Evolutionary conservation across 2,329 filamentous ascomycete species (phyloP), one percentile per base, ranked within the genome.

Genomic region (Pseudogymnoascus sp.): DNA sequence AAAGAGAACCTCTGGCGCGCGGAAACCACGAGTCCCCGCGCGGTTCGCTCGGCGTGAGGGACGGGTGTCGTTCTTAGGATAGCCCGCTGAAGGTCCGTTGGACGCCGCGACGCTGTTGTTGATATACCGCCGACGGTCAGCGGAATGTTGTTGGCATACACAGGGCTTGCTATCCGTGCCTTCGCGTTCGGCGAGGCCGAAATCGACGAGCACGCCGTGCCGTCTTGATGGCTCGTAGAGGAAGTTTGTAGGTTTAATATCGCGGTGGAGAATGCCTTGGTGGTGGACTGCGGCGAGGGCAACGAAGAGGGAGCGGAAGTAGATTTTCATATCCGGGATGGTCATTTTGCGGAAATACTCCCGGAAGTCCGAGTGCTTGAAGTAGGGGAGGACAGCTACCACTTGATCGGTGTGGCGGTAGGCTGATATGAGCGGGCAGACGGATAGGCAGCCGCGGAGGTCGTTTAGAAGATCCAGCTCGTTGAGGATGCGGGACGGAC

Each of bases 171-270:
- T 83, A 60, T 95, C 91, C 24, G 84, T 85, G 21, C 89, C 87
- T 71, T 90, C 85, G 59, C 86, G 81, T 77, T 99, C 94, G 36
- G 94, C 94, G 13, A 99, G 83, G n/a, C 94, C 94, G 76, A 99
- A 99, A 72, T 99, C 94, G n/a, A 99, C 94, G 0, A 99, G 82
- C 1, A 99, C 93, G 40, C 94, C 94, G 61, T 90, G 86, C 68
- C 87, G 84, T 44, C 86, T 84, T 9, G 84, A 78, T 0, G 90
- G 90, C 66, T 96, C 91, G 76, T 97, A 97, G 39, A 97, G 82
- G 69, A 97, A 97, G 71, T 97, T 97, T 21, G 95, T 99, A 5
- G 94, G 94, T 71, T 97, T 97, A 72, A 97, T 96, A 71, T 97
- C 92, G 65, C 92, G 86, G 72, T 99, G 94, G 17, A 99, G 83